Evolutionary conservation across 805 yeast species (phyloP).

Genomic region (Ogataea pignaliae): DNA sequence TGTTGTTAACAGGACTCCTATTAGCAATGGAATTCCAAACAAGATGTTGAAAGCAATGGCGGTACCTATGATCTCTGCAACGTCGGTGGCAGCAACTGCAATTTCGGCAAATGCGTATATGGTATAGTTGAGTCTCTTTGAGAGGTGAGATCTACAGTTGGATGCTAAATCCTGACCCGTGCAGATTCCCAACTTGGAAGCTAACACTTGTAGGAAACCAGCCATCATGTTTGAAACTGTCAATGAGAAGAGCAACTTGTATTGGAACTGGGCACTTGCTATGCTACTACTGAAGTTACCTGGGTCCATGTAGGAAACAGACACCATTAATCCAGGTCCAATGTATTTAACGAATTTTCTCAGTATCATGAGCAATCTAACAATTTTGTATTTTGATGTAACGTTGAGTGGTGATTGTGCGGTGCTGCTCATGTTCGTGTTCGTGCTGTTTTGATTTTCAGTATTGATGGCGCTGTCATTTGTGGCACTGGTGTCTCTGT

Average conservation of each 20-base stretch:
- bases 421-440: no score
- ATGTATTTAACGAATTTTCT: constrained; percentile 43
- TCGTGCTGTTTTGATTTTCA: neutral
- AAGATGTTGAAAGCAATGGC: constrained; percentile 88
- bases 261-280: constrained; percentile 71
- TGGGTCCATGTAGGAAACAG: constrained; percentile 96
- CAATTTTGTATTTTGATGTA: constrained; percentile 1
- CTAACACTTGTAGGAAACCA: constrained; percentile 75
- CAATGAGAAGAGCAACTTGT: constrained; percentile 72
- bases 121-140: constrained; percentile 52
- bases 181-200: constrained; percentile 87
- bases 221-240: constrained; percentile 82
- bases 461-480: neutral
- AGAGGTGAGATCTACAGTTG: constrained; percentile 73
- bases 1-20: constrained; percentile 82
- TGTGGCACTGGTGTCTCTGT: neutral
- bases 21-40: constrained; percentile 70
- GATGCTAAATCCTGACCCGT: constrained; percentile 92
- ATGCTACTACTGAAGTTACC: constrained; percentile 96
- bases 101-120: constrained; percentile 79
- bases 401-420: neutral
- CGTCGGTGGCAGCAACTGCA: constrained; percentile 92
- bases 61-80: constrained; percentile 97
- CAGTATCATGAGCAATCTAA: constrained; percentile 10
- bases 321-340: constrained; percentile 96